Conservation (phyloP, 768 basidiomycete species). For the Artomyces pyxidatus region DNA sequence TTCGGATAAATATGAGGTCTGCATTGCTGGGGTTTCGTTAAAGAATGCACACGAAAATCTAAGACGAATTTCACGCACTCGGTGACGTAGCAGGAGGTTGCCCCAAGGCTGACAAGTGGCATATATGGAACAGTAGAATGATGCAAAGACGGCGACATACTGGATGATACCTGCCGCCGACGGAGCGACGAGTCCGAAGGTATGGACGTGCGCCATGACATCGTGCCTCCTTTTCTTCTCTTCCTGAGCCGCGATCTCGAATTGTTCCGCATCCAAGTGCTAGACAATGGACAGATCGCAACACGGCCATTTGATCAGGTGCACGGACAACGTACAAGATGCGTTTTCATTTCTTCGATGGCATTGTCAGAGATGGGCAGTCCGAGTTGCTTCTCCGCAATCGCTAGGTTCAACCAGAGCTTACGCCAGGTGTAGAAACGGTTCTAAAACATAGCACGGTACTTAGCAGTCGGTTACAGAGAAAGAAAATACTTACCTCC, state of each 20-base stretch:
- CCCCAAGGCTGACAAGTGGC: conserved; percentile 57
- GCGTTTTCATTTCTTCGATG: conserved; percentile 89
- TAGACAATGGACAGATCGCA: too few species aligned
- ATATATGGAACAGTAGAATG: background rate
- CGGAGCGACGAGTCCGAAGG: conserved; percentile 89
- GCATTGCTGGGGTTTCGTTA: conserved; percentile 96
- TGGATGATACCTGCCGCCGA: conserved; percentile 96
- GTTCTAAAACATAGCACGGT: conserved; percentile 53
- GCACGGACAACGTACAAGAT: conserved; percentile 61
- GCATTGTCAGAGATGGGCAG: conserved; percentile 85
- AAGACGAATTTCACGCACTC: conserved; percentile 82
- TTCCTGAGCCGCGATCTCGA: conserved; percentile 84
- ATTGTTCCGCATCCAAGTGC: conserved; percentile 83
- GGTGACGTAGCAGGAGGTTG: conserved; percentile 98
- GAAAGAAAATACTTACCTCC: conserved; percentile 44
- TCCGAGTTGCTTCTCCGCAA: conserved; percentile 93
- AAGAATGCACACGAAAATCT: too few species aligned
- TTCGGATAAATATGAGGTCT: conserved; percentile 92
- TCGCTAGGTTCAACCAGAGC: conserved; percentile 94
- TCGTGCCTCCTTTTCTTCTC: conserved; percentile 98
- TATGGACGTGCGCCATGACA: conserved; percentile 99
- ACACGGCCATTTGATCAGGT: too few species aligned
- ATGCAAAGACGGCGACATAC: conserved; percentile 32
- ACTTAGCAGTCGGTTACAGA: background rate
- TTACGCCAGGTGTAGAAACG: conserved; percentile 93